Evolutionary conservation across 2,329 filamentous ascomycete species (phyloP), one percentile per base, ranked within the genome.

Genomic region (Talaromyces sp.): DNA sequence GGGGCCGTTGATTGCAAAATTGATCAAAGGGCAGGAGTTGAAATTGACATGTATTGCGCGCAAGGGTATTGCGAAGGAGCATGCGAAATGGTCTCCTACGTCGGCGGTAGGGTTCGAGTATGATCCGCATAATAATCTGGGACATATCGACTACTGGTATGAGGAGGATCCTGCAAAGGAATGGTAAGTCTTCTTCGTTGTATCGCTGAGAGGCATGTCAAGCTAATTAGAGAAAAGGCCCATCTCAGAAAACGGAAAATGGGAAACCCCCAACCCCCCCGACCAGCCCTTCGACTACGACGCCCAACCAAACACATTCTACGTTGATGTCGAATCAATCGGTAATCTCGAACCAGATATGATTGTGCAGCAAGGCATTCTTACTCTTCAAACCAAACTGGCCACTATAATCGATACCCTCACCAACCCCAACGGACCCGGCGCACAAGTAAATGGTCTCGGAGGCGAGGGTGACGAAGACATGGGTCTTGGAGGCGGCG

Each of bases 51-150:
- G 94, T 75, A 90, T 97, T 69, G 95, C 94, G 60, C 97, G 97
- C 84, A 98, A 98, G 84, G 95, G 95, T 1, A 98, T 98, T 69
- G 93, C 94, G 43, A 99, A 99, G 83, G 95, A 99, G 78, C 95
- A 99, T 79, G 92, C 95, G 10, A 99, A 99, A 79, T 99, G 95
- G 95, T 91, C 92, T 73, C 93, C 95, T 1, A 94, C 91, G 41
- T 86, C 93, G 47, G 95, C 95, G 3, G 89, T 99, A 47, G 93
- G 92, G 27, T 99, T 99, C 76, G 95, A 99, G 79, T 99, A 99
- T 78, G 95, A 99, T 77, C 95, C 95, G 67, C 91, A 96, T 78
- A 99, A 99, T 82, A 97, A 96, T 81, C 83, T 99, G 69, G 87
- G 89, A 70, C 95, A 99, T 79, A 84, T 95, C 64, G 92, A 96